These are phyloP conservation scores for Viola pubescens DNA, from an alignment of 441 rosid genomes.

Conservation along the genomic window DNA sequence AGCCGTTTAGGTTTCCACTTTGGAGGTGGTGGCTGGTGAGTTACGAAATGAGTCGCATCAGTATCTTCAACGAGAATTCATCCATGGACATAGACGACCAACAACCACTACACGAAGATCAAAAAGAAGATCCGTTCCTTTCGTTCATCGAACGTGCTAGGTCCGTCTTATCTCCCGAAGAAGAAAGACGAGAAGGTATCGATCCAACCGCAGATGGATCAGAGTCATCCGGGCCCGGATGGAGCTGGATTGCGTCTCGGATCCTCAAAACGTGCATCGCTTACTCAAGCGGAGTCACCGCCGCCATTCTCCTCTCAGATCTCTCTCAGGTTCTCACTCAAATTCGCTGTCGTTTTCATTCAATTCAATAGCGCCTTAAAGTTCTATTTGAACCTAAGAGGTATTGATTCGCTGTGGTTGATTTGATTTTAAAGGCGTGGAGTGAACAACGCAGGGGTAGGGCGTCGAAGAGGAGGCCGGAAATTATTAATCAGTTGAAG, in stretches of 20 bases:
- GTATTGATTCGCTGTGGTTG: background rate
- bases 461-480: constrained; percentile 59
- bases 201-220: constrained; percentile 17
- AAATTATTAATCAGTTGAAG: constrained; percentile 50
- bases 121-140: constrained; percentile 53
- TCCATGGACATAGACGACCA: constrained; percentile 32
- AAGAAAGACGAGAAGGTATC: constrained; percentile 19
- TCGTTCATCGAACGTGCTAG: constrained; percentile 63
- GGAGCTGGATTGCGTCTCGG: constrained; percentile 78
- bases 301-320: constrained; percentile 79
- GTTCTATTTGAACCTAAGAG: background rate
- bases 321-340: constrained; percentile 53
- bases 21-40: background rate
- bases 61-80: constrained; percentile 10
- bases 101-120: background rate
- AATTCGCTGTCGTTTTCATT: background rate
- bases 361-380: background rate
- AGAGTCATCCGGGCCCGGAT: constrained; percentile 44
- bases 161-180: constrained; percentile 38
- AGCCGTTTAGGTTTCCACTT: background rate
- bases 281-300: constrained; percentile 83
- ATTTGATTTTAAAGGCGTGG: constrained; percentile 53
- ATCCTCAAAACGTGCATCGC: constrained; percentile 66
- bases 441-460: constrained; percentile 54
- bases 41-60: background rate